Base-by-base conservation (phyloP, 148 eudicot genomes). In the Selenicereus undatus region DNA sequence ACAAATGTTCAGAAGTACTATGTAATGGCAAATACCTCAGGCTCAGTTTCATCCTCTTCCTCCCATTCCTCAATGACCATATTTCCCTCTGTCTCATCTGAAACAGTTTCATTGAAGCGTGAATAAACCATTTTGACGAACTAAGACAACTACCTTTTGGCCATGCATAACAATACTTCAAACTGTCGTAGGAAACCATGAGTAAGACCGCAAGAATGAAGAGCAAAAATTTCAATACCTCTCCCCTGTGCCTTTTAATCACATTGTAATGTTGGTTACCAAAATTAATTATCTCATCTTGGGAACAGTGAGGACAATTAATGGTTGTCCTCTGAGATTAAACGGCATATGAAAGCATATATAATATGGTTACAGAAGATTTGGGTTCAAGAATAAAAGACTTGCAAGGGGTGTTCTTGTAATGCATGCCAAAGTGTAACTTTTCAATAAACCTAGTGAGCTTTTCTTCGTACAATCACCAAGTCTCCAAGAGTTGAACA, bases 41-140 rank as follows among this genome's bases (percentile, higher is more conserved):
- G 91, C 70, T 97, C 97, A 72, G 84, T 74, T 22, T 94, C 94
- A 62, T 93, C 98, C 73, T 93, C 98, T 84, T 96, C 99, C 84
- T 93, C 98, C 98, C 98, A 96, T 74, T 74, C 85, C 74, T 89
- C 95, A 85, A 89, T 84, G 24, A 91, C 87, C 71, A 79, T 86
- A 11, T 85, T 86, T 32, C 86, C 90, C 70, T 86, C 87, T 4
- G 80, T 68, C 54, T 84, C 92, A 82, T 85, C 99, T 91, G 88
- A 65, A 89, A 80, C 21, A 51, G 74, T 77, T 30, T 45, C 27
- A 81, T 29, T 74, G 30, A 65, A 60, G 68, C 75, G 74, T 30
- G 71, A 14, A 26, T 48, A 30, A 52, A 26, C 60, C 22, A 51
- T 36, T 48, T 35, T 22, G 24, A 32, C 10, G 2, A 81, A 39